Evolutionary conservation across 805 yeast genomes (phyloP).

Genomic region (Zygosaccharomyces rouxii): DNA sequence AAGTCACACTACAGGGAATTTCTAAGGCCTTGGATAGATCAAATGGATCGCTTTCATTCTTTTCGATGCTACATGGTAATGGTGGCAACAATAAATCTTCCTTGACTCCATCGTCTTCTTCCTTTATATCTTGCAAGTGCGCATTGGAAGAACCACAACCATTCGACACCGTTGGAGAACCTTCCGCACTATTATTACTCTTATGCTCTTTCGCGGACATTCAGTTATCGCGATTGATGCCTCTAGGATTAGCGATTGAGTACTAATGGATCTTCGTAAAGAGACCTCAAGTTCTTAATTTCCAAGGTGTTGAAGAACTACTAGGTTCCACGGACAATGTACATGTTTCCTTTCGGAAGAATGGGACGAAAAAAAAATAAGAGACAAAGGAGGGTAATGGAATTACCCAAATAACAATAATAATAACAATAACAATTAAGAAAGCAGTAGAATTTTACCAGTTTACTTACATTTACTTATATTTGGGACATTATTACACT

Average conservation of each 20-base stretch:
- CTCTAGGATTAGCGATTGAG: background rate
- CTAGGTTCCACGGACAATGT: background rate
- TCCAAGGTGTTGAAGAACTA: background rate
- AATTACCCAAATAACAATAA: background rate
- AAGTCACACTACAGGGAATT: constrained; percentile 16
- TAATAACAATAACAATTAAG: background rate
- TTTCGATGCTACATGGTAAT: constrained; percentile 18
- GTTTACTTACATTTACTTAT: background rate
- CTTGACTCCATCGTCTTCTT: constrained; percentile 25
- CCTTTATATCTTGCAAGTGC: constrained; percentile 27
- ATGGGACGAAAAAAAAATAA: background rate
- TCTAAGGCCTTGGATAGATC: constrained; percentile 32
- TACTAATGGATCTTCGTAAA: background rate
- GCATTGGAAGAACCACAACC: constrained; percentile 3
- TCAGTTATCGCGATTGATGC: background rate
- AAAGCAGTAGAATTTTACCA: background rate
- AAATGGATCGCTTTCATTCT: constrained; percentile 19
- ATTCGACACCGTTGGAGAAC: background rate
- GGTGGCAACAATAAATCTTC: constrained; percentile 27
- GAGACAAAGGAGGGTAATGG: constrained; percentile 1
- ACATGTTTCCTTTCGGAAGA: constrained; percentile 4
- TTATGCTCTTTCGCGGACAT: constrained; percentile 4
- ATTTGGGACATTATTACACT: too few relatives aligned
- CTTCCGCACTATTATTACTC: background rate
- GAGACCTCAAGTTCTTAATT: background rate